Conservation (phyloP, 2,329 filamentous ascomycete species). For the Penicillium verrucosum region DNA sequence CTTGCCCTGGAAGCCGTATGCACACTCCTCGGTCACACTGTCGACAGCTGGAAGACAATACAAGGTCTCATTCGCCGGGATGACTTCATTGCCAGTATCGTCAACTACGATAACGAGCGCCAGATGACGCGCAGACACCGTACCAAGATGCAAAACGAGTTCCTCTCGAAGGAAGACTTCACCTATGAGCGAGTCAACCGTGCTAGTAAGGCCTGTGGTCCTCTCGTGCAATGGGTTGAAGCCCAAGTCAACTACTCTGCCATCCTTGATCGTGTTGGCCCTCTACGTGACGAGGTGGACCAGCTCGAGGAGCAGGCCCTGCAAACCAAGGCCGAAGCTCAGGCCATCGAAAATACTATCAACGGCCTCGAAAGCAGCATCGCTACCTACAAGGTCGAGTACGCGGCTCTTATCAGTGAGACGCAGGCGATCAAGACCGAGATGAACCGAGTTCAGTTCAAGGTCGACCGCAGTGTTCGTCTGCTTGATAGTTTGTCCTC, state of each 20-base stretch:
- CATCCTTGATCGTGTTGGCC: slow-evolving; percentile 90
- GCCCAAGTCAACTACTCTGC: slow-evolving; percentile 98
- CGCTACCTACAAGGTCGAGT: slow-evolving; percentile 91
- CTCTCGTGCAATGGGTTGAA: slow-evolving; percentile 92
- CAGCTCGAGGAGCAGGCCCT: slow-evolving; percentile 83
- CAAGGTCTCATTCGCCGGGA: slow-evolving; percentile 84
- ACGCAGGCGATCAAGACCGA: slow-evolving; percentile 96
- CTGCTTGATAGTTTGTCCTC: slow-evolving; percentile 93
- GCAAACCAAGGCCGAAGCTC: slow-evolving; percentile 88
- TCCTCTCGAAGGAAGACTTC: slow-evolving; percentile 88
- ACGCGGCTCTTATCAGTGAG: slow-evolving; percentile 92
- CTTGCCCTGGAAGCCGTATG: slow-evolving; percentile 95
- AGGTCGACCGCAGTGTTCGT: slow-evolving; percentile 93
- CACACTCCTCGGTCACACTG: slow-evolving; percentile 85
- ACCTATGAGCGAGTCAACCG: slow-evolving; percentile 95
- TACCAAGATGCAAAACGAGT: slow-evolving; percentile 88
- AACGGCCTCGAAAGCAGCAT: slow-evolving; percentile 83
- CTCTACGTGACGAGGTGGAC: slow-evolving; percentile 83
- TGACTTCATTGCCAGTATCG: slow-evolving; percentile 96
- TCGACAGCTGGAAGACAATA: slow-evolving; percentile 86
- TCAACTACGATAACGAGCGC: slow-evolving; percentile 92
- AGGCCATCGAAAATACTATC: slow-evolving; percentile 86
- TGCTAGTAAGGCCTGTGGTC: slow-evolving; percentile 94
- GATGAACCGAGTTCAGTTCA: slow-evolving; percentile 95
- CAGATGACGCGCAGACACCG: slow-evolving; percentile 85